Evolutionary conservation across 768 basidiomycete species (phyloP).

Genomic region (Rickenella mellea): DNA sequence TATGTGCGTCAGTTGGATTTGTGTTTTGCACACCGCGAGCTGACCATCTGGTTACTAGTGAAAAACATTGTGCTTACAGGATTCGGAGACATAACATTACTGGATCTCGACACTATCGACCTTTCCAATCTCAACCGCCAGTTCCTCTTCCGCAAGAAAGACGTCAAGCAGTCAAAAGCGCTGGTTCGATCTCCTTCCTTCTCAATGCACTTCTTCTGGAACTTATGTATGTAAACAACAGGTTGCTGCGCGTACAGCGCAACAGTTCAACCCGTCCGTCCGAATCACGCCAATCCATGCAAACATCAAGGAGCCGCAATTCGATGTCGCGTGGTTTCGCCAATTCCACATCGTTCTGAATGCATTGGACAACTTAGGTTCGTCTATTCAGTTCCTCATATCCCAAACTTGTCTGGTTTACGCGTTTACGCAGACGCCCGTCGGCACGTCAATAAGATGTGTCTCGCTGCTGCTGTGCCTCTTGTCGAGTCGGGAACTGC

Average conservation of each 20-base stretch:
- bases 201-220: conserved; percentile 1
- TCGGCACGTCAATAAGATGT: conserved; percentile 95
- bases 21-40: background rate
- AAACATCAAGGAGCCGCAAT: conserved; percentile 91
- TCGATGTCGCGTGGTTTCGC: conserved; percentile 84
- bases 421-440: conserved; percentile 58
- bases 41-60: conserved; percentile 36
- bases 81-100: conserved; percentile 83
- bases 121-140: conserved; percentile 95
- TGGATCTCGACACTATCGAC: conserved; percentile 98
- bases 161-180: conserved; percentile 95
- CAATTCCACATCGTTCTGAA: conserved; percentile 90
- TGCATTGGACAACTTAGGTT: conserved; percentile 92
- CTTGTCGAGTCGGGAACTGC: conserved; percentile 95
- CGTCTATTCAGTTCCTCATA: conserved; percentile 14
- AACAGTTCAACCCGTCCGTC: conserved; percentile 81
- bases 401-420: background rate
- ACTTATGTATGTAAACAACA: conserved; percentile 16
- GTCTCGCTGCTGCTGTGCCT: conserved; percentile 84
- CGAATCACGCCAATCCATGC: conserved; percentile 83
- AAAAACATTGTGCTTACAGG: conserved; percentile 93
- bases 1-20: conserved; percentile 42
- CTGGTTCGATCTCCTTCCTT: conserved; percentile 40
- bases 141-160: conserved; percentile 94
- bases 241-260: conserved; percentile 79